Evolutionary conservation across 495 filamentous ascomycete genomes (phyloP).

Genomic region (Penicillium fimorum): DNA sequence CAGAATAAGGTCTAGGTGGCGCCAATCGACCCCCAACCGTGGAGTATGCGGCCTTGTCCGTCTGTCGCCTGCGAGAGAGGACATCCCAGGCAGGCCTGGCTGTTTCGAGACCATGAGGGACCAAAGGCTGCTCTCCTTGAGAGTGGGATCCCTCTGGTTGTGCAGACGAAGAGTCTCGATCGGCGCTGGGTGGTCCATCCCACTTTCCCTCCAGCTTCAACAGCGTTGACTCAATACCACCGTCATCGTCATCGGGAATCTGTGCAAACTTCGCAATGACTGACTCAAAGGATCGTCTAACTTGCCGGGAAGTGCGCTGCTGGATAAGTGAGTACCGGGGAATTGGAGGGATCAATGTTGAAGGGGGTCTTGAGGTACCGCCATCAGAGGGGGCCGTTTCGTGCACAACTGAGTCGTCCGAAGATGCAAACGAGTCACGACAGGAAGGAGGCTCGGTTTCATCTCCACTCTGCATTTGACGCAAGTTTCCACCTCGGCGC

Average conservation of each 20-base stretch:
- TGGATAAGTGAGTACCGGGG: slow-evolving; percentile 63
- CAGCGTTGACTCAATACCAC: slow-evolving; percentile 89
- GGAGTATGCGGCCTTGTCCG: slow-evolving; percentile 32
- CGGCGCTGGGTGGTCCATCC: slow-evolving; percentile 14
- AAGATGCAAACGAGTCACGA: slow-evolving; percentile 70
- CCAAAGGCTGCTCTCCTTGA: slow-evolving; percentile 6
- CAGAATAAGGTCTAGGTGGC: slow-evolving; percentile 38
- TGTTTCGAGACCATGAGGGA: background rate
- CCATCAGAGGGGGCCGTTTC: slow-evolving; percentile 26
- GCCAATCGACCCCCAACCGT: slow-evolving; percentile 31
- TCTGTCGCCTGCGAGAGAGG: slow-evolving; percentile 27
- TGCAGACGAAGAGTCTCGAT: slow-evolving; percentile 1
- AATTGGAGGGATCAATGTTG: slow-evolving; percentile 40
- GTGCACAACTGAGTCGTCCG: slow-evolving; percentile 62
- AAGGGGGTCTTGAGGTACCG: slow-evolving; percentile 30
- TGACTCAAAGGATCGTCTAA: slow-evolving; percentile 84
- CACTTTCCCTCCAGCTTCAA: slow-evolving; percentile 91
- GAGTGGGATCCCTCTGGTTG: background rate
- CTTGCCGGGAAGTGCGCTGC: slow-evolving; percentile 71
- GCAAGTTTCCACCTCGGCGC: slow-evolving; percentile 84
- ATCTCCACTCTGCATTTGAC: slow-evolving; percentile 71
- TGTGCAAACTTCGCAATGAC: slow-evolving; percentile 85
- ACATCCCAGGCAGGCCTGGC: slow-evolving; percentile 17
- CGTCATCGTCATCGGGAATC: slow-evolving; percentile 89
- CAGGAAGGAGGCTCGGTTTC: slow-evolving; percentile 61